phyloP scores from a whole-genome alignment of 495 filamentous ascomycete species.

The Cetradonia linearis region DNA sequence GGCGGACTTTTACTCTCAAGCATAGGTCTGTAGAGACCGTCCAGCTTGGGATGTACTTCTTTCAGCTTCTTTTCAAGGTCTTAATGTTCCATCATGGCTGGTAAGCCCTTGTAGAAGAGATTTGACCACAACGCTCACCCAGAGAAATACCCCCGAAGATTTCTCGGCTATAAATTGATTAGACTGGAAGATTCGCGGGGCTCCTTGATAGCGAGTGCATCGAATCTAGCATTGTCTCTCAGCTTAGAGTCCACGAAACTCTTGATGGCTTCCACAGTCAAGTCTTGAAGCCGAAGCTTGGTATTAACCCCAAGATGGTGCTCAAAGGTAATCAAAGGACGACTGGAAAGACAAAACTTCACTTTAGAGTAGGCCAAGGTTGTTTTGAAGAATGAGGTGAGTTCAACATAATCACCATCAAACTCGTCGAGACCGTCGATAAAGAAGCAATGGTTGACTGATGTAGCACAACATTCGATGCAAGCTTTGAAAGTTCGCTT shows the following conservation, averaged over 20 bases:
- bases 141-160: too few species aligned
- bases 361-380: neutral
- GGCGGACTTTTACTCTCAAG: too few species aligned
- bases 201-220: neutral
- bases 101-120: too few species aligned
- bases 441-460: neutral
- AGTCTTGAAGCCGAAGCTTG: neutral
- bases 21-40: too few species aligned
- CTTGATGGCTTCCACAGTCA: neutral
- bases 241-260: neutral
- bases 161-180: too few species aligned
- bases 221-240: neutral
- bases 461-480: neutral
- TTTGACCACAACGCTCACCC: too few species aligned
- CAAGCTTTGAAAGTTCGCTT: neutral
- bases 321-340: neutral
- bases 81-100: too few species aligned
- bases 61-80: too few species aligned
- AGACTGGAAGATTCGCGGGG: neutral
- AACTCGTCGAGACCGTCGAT: neutral
- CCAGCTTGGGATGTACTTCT: too few species aligned
- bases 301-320: neutral
- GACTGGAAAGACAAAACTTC: neutral
- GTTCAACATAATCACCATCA: neutral
- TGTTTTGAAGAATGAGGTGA: neutral